A percentile compares a stretch with the other conserved stretches of the same genome.
Conservation (phyloP, 352 stramenopile species). For the Peronospora farinosa region DNA sequence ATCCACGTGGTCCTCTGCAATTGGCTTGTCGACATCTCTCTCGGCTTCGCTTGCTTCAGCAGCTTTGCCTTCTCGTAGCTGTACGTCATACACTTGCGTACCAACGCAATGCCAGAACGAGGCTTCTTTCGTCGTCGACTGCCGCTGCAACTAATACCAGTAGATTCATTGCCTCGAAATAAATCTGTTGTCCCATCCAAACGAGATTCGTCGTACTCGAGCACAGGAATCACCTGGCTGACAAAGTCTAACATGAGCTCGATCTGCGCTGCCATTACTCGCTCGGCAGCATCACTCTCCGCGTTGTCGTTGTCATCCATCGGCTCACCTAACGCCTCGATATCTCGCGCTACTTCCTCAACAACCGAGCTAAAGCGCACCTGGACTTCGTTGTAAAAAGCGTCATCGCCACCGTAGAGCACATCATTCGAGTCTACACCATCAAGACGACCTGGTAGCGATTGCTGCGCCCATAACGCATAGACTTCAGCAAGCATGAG, state of each 20-base stretch:
- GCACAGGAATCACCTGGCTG: slow-evolving; percentile 36
- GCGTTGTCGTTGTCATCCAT: slow-evolving; percentile 1
- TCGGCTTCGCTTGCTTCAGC: slow-evolving; percentile 13
- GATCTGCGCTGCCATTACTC: slow-evolving; percentile 24
- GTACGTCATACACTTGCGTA: slow-evolving; percentile 41
- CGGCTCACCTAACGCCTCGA: slow-evolving; percentile 30
- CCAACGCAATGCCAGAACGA: slow-evolving; percentile 27
- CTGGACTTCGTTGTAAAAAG: slow-evolving; percentile 50
- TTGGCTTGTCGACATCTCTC: slow-evolving; percentile 5
- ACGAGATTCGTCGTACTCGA: slow-evolving; percentile 32
- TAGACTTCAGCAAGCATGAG: slow-evolving; percentile 51
- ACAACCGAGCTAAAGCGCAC: slow-evolving; percentile 39
- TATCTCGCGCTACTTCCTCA: slow-evolving; percentile 43
- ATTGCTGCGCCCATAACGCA: slow-evolving; percentile 51
- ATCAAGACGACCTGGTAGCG: slow-evolving; percentile 29
- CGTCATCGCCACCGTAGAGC: slow-evolving; percentile 61
- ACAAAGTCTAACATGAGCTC: slow-evolving; percentile 64
- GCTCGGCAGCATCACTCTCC: not conserved
- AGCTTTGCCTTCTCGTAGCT: slow-evolving; percentile 21
- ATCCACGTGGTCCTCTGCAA: slow-evolving; percentile 12
- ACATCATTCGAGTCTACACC: slow-evolving; percentile 83
- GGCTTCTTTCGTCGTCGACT: slow-evolving; percentile 27
- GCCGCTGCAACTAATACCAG: slow-evolving; percentile 1
- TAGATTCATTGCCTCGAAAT: slow-evolving; percentile 1
- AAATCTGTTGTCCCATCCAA: slow-evolving; percentile 1